A percentile compares a stretch with the other conserved stretches of the same genome.
phyloP scores from a whole-genome alignment of 768 basidiomycete species.

The Serpula lacrymans region DNA sequence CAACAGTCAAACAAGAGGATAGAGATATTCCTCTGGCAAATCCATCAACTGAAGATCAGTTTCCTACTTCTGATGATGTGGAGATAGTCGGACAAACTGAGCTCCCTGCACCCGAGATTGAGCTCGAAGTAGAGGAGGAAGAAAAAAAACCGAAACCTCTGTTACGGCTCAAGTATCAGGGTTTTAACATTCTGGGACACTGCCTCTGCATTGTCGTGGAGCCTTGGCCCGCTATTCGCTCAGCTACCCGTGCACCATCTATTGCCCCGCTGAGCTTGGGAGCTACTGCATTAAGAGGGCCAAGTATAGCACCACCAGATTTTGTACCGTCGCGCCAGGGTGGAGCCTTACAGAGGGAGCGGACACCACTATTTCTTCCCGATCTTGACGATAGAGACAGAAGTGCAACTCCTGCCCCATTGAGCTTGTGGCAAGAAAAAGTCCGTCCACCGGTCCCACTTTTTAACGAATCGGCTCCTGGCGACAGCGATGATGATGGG shows the following conservation, averaged over 20 bases:
- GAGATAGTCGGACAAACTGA: conserved; percentile 6
- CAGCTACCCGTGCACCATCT: conserved; percentile 29
- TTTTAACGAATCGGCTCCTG: conserved; percentile 33
- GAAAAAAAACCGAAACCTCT: conserved; percentile 71
- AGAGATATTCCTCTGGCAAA: conserved; percentile 12
- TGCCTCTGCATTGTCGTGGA: conserved; percentile 83
- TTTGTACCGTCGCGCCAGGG: too few relatives aligned
- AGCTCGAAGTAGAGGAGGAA: conserved; percentile 53
- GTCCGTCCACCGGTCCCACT: conserved; percentile 40
- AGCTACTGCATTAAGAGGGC: conserved; percentile 21
- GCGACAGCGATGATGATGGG: conserved; percentile 29
- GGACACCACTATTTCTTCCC: conserved; percentile 74
- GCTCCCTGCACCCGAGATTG: conserved; percentile 20
- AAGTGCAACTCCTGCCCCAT: conserved; percentile 38
- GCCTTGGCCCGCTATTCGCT: conserved; percentile 62
- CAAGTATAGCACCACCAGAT: conserved; percentile 32
- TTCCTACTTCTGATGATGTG: conserved; percentile 2
- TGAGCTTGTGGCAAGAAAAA: conserved; percentile 17
- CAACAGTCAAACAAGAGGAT: conserved; percentile 13
- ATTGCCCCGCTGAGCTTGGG: conserved; percentile 26
- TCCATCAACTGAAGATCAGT: too few relatives aligned
- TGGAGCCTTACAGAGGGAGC: conserved; percentile 34
- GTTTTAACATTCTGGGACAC: conserved; percentile 66
- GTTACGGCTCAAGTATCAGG: conserved; percentile 63
- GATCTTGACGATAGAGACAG: conserved; percentile 50